Evolutionary conservation across 2,329 filamentous ascomycete species (phyloP).

Genomic region (Fusarium sublunatum): DNA sequence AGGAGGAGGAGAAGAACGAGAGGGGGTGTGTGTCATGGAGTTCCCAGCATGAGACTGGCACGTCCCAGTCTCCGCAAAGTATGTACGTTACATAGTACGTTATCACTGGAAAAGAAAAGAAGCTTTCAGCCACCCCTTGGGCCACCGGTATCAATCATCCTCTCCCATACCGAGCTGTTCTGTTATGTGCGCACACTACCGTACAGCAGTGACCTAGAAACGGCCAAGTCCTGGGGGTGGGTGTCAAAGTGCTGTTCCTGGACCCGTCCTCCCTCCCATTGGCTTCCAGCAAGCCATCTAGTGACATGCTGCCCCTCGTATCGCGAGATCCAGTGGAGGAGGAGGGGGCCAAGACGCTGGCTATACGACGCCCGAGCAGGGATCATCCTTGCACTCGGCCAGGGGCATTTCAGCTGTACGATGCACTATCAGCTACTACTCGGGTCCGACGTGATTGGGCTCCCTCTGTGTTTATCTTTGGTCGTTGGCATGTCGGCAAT

Average conservation of each 20-base stretch:
- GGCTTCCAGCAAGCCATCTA: background rate
- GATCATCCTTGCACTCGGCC: conserved; percentile 26
- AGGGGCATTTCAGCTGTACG: conserved; percentile 36
- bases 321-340: conserved; percentile 22
- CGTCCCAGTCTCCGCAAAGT: conserved; percentile 29
- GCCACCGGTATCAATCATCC: no score
- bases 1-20: conserved; percentile 3
- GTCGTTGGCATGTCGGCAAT: conserved; percentile 30
- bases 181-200: no score
- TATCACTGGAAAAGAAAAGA: conserved; percentile 28
- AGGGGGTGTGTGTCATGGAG: conserved; percentile 25
- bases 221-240: background rate
- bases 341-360: background rate
- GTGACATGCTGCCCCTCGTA: conserved; percentile 27
- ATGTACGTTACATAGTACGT: conserved; percentile 6
- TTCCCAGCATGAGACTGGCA: conserved; percentile 26
- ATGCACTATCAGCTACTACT: conserved; percentile 28
- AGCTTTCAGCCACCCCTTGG: conserved; percentile 8
- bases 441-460: conserved; percentile 27
- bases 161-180: conserved; percentile 12
- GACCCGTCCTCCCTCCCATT: background rate
- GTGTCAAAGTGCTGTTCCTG: background rate
- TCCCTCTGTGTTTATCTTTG: conserved; percentile 16
- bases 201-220: no score
- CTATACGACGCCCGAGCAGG: conserved; percentile 25